Percentiles rank a stretch among this genome's conserved stretches.
Conservation (phyloP, 768 basidiomycete species). For the Termitomyces sp. region DNA sequence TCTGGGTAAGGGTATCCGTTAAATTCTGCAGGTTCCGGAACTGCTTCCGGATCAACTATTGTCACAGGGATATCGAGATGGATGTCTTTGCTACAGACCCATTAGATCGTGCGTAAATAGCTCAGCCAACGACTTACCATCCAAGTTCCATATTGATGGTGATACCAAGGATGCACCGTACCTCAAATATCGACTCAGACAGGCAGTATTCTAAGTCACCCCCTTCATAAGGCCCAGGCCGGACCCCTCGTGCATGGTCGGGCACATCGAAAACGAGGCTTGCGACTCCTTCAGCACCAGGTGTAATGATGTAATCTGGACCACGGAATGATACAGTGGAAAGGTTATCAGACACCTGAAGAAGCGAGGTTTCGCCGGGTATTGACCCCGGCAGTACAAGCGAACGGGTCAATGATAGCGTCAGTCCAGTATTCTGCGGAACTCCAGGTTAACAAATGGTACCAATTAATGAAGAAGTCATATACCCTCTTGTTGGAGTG, state of each 20-base stretch:
- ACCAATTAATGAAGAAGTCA: not conserved
- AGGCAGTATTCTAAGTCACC: slow-evolving; percentile 30
- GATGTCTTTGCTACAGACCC: slow-evolving; percentile 59
- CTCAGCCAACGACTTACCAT: slow-evolving; percentile 38
- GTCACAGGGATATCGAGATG: slow-evolving; percentile 57
- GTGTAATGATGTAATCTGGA: slow-evolving; percentile 67
- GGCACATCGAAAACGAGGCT: slow-evolving; percentile 81
- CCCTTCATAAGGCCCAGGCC: slow-evolving; percentile 57
- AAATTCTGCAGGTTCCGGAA: slow-evolving; percentile 24
- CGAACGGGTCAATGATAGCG: slow-evolving; percentile 53
- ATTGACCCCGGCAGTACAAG: slow-evolving; percentile 48
- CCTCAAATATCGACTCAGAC: slow-evolving; percentile 61
- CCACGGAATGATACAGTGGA: slow-evolving; percentile 69
- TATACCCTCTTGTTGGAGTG: slow-evolving; percentile 74
- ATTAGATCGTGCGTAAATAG: not conserved
- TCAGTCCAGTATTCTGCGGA: slow-evolving; percentile 61
- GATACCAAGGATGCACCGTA: slow-evolving; percentile 57
- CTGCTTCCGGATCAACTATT: slow-evolving; percentile 58
- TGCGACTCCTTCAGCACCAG: slow-evolving; percentile 74
- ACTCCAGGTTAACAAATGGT: not conserved
- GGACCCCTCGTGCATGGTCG: slow-evolving; percentile 54
- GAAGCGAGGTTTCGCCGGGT: slow-evolving; percentile 35
- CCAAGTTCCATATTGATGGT: slow-evolving; percentile 68
- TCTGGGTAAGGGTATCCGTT: slow-evolving; percentile 16
- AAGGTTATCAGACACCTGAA: slow-evolving; percentile 65